Conservation (phyloP, 129 eudicot genomes). For the Chrysanthemum lavandulifolium region DNA sequence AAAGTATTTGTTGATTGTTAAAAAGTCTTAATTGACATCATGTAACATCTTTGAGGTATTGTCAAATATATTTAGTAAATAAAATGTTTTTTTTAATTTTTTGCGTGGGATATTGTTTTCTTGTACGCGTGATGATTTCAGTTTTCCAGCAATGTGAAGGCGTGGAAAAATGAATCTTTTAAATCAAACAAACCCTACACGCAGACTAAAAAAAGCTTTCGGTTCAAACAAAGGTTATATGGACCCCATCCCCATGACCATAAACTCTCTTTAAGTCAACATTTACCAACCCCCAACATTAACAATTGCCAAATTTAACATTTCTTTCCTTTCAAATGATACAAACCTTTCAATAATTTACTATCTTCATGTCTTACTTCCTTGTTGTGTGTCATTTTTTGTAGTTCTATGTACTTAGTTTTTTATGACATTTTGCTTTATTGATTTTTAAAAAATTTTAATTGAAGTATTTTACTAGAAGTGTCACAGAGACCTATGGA, state of each 20-base stretch:
- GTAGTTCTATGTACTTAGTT: too few relatives aligned
- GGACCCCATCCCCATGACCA: constrained; percentile 8
- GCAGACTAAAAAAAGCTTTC: constrained; percentile 20
- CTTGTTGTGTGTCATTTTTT: too few relatives aligned
- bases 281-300: constrained; percentile 20
- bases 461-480: too few relatives aligned
- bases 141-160: constrained; percentile 31
- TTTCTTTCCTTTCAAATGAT: background rate
- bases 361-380: background rate
- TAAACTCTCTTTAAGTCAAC: constrained; percentile 18
- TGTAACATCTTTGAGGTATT: too few relatives aligned
- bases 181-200: constrained; percentile 10
- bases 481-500: too few relatives aligned
- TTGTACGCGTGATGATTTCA: constrained; percentile 24
- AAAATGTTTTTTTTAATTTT: too few relatives aligned
- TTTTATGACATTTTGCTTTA: too few relatives aligned
- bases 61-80: too few relatives aligned
- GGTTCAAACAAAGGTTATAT: constrained; percentile 27
- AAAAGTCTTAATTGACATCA: too few relatives aligned
- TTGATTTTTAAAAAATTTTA: too few relatives aligned
- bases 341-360: background rate
- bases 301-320: background rate
- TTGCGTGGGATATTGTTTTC: constrained; percentile 17
- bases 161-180: constrained; percentile 16
- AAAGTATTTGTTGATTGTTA: too few relatives aligned